Evolutionary conservation across 768 basidiomycete genomes (phyloP).

Genomic region (Russula sp.): DNA sequence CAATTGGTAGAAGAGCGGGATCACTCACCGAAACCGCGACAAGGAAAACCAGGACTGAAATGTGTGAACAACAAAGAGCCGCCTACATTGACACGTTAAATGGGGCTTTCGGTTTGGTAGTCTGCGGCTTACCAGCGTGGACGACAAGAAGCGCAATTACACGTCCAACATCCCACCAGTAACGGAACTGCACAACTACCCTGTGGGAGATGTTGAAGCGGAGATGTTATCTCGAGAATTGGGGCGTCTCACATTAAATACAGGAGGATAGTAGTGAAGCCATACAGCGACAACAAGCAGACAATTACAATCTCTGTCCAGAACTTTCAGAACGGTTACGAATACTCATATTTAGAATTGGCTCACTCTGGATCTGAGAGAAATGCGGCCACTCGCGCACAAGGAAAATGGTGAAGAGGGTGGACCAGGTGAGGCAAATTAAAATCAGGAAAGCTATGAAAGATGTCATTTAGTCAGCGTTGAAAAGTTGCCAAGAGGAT

Average conservation of each 20-base stretch:
- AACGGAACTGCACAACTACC: slow-evolving; percentile 10
- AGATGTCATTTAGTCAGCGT: not conserved
- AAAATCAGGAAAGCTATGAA: slow-evolving; percentile 13
- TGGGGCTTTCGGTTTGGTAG: not conserved
- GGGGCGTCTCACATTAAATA: slow-evolving; percentile 19
- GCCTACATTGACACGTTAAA: slow-evolving; percentile 3
- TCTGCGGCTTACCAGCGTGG: slow-evolving; percentile 14
- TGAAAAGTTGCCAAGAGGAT: not conserved
- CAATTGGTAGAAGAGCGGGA: not conserved
- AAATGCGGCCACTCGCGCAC: slow-evolving; percentile 4
- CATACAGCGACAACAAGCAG: slow-evolving; percentile 4
- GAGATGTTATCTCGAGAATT: not conserved
- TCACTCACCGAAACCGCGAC: slow-evolving; percentile 13
- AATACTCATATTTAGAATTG: not conserved
- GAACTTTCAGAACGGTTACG: not conserved
- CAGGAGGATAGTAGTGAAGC: slow-evolving; percentile 15
- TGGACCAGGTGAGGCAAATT: slow-evolving; percentile 5
- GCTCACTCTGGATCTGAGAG: slow-evolving; percentile 10
- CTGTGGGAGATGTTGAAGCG: not conserved
- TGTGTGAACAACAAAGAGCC: slow-evolving; percentile 9
- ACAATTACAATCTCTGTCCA: slow-evolving; percentile 4
- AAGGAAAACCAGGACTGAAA: slow-evolving; percentile 8
- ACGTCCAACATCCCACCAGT: slow-evolving; percentile 21
- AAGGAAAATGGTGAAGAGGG: slow-evolving; percentile 10
- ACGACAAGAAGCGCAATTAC: slow-evolving; percentile 3